phyloP scores from a whole-genome alignment of 345 rosid species.

The Corchorus olitorius region DNA sequence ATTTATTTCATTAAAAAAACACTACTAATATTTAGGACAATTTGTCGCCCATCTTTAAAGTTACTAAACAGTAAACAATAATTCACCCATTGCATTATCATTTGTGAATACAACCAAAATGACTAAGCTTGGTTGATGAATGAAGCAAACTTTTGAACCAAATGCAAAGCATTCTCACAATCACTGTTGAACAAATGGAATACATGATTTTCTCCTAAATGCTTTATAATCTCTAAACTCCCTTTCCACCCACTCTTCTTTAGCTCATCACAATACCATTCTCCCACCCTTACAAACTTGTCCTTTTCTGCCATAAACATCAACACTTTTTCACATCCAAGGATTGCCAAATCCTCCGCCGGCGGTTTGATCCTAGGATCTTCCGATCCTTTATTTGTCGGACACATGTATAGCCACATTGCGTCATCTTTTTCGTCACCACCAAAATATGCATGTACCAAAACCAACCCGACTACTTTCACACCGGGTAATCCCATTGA shows the following conservation, averaged over 20 bases:
- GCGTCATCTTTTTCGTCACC: constrained; percentile 39
- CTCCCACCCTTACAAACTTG: constrained; percentile 22
- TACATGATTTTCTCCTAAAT: constrained; percentile 25
- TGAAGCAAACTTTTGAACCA: constrained; percentile 21
- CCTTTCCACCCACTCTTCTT: constrained; percentile 41
- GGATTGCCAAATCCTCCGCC: constrained; percentile 29
- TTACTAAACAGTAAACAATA: too few species aligned
- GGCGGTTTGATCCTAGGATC: constrained; percentile 48
- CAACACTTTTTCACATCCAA: constrained; percentile 40
- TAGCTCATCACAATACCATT: constrained; percentile 33
- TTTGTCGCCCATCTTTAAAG: too few species aligned
- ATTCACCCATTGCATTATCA: too few species aligned
- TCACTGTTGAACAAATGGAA: constrained; percentile 28
- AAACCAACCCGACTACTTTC: constrained; percentile 35
- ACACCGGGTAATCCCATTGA: constrained; percentile 25
- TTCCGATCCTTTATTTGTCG: constrained; percentile 31
- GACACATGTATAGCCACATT: constrained; percentile 50
- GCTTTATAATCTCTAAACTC: constrained; percentile 25
- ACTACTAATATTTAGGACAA: too few species aligned
- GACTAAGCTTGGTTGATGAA: constrained; percentile 16
- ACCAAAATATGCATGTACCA: constrained; percentile 56
- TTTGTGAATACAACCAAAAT: too few species aligned
- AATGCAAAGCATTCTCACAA: constrained; percentile 17
- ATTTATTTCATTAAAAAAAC: too few species aligned
- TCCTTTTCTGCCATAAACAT: constrained; percentile 45